These are phyloP conservation scores for Nitzschia sp. DNA, from an alignment of 108 stramenopile genomes.

Conservation along the genomic window DNA sequence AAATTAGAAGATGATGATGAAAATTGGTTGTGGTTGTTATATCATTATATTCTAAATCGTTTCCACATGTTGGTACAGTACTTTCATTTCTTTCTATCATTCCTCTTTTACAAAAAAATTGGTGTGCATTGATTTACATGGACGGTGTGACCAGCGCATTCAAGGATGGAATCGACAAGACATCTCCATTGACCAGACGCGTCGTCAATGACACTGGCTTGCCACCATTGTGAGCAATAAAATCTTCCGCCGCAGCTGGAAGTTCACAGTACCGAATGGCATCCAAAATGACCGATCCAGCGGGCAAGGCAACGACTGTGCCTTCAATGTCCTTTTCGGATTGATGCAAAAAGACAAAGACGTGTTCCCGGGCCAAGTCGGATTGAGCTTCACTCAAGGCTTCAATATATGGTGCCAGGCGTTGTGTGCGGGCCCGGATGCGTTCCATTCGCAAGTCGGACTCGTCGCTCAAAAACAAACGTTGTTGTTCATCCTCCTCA, in stretches of 20 bases:
- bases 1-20: no score
- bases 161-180: conserved; percentile 51
- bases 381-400: conserved; percentile 69
- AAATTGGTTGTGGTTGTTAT: no score
- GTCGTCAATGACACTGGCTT: conserved; percentile 42
- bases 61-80: no score
- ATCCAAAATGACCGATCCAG: conserved; percentile 78
- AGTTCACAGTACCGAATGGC: conserved; percentile 62
- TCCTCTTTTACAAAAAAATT: no score
- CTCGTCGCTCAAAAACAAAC: conserved; percentile 16
- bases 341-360: conserved; percentile 70
- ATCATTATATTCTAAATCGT: neutral
- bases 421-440: conserved; percentile 65
- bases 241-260: conserved; percentile 14
- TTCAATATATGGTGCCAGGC: conserved; percentile 78
- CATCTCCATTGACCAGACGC: conserved; percentile 65
- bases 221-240: conserved; percentile 58
- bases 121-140: neutral
- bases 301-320: conserved; percentile 67
- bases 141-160: conserved; percentile 2
- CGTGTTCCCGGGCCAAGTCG: conserved; percentile 70
- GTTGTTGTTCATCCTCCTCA: neutral
- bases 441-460: conserved; percentile 54
- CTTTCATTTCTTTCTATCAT: neutral
- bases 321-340: conserved; percentile 33